phyloP scores from a whole-genome alignment of 192 early-diverging fungal species.

The Helicostylum pulchrum region DNA sequence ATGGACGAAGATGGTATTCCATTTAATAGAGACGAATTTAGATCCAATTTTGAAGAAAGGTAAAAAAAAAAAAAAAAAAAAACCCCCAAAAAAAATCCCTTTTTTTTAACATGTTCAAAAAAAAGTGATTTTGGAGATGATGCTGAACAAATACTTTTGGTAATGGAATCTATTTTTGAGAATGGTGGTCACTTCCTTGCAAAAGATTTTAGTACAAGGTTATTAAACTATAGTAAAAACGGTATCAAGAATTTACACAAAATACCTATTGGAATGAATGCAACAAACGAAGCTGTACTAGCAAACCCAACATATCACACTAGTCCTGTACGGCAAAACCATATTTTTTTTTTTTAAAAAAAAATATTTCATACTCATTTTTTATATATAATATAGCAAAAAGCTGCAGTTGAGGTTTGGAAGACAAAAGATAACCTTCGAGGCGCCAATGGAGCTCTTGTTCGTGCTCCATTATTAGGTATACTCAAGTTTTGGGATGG shows the following conservation, averaged over 20 bases:
- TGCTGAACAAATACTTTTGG: constrained; percentile 58
- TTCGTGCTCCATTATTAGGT: constrained; percentile 41
- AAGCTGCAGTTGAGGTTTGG: constrained; percentile 43
- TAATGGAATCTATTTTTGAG: constrained; percentile 50
- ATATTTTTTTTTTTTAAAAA: not conserved
- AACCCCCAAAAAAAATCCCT: not conserved
- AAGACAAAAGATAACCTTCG: constrained; percentile 21
- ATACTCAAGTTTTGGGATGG: constrained; percentile 46
- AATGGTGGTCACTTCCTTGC: constrained; percentile 47
- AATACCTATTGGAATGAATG: constrained; percentile 53
- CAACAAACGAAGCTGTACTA: constrained; percentile 47
- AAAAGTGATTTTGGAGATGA: constrained; percentile 44
- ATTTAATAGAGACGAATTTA: constrained; percentile 26
- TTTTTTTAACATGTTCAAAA: constrained; percentile 1
- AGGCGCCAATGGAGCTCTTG: constrained; percentile 47
- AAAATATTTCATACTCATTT: not conserved
- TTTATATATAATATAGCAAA: constrained; percentile 21
- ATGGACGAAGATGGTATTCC: constrained; percentile 36
- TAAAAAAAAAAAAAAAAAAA: constrained; percentile 17
- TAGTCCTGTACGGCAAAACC: constrained; percentile 40
- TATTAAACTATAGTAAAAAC: constrained; percentile 49
- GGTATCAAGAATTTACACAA: constrained; percentile 56
- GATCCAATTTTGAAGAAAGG: constrained; percentile 36
- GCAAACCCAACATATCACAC: constrained; percentile 40
- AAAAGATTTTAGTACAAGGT: constrained; percentile 45